A percentile compares a stretch with the other conserved stretches of the same genome.
phyloP scores from a whole-genome alignment of 331 rosid genomes.

The Acacia concinna region DNA sequence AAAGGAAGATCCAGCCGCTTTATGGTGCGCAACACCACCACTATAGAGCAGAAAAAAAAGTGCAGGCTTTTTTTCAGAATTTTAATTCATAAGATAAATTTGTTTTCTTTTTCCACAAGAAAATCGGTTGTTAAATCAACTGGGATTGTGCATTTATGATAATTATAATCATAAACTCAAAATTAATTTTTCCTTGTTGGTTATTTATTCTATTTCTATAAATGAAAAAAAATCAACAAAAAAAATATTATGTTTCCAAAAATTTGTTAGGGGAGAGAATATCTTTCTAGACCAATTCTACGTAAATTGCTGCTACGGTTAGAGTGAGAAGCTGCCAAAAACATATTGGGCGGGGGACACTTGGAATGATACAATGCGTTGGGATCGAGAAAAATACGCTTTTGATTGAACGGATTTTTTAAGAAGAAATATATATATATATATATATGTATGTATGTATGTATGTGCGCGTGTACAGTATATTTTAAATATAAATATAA shows the following conservation, averaged over 20 bases:
- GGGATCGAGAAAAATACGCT: background rate
- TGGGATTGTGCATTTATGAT: background rate
- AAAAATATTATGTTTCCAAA: background rate
- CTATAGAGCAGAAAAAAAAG: background rate
- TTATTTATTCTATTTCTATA: background rate
- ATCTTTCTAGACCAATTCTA: background rate
- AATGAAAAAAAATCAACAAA: background rate
- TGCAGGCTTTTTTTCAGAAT: background rate
- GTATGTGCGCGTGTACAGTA: background rate
- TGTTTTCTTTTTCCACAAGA: background rate
- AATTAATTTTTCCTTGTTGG: background rate
- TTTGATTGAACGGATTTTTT: background rate
- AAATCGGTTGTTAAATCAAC: background rate
- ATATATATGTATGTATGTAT: too few species aligned
- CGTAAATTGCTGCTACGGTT: background rate
- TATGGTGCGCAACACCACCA: background rate
- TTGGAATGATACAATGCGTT: background rate
- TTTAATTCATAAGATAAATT: background rate
- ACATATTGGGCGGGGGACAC: background rate
- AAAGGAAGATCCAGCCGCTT: conserved; percentile 33
- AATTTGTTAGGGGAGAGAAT: background rate
- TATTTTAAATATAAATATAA: background rate
- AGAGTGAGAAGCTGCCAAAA: background rate
- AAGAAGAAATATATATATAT: background rate
- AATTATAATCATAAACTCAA: background rate